These are phyloP conservation scores for Pseudognaphalium luteoalbum DNA, from an alignment of 129 eudicot genomes.

Conservation along the genomic window DNA sequence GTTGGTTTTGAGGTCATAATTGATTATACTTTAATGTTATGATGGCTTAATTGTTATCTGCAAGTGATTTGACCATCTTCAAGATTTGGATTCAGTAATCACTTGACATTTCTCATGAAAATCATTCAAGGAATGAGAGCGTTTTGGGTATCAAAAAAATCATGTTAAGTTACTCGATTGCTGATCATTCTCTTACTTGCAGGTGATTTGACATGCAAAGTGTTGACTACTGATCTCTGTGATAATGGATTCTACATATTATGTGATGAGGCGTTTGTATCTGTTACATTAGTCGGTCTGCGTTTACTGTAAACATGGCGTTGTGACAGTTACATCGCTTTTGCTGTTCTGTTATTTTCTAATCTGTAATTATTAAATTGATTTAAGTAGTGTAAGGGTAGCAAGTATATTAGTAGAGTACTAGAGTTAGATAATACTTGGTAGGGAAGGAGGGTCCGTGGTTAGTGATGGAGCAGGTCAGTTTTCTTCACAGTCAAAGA, in stretches of 20 bases:
- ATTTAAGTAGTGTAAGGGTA: conserved; percentile 11
- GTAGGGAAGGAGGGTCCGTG: conserved; percentile 24
- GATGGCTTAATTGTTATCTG: not conserved
- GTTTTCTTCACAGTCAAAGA: conserved; percentile 49
- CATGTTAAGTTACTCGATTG: not conserved
- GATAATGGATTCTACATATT: conserved; percentile 10
- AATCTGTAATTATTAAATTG: conserved; percentile 13
- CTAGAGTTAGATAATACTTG: conserved; percentile 8
- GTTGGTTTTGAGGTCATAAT: not conserved
- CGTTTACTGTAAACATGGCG: conserved; percentile 29
- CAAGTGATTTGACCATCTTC: not conserved
- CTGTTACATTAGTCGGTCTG: conserved; percentile 35
- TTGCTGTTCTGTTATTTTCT: conserved; percentile 20
- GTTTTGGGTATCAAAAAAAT: not conserved
- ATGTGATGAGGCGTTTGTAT: conserved; percentile 38
- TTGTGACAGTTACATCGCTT: conserved; percentile 32
- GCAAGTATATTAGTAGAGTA: conserved; percentile 15
- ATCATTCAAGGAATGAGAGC: not conserved
- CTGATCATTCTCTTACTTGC: conserved; percentile 15
- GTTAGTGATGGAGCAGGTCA: conserved; percentile 60
- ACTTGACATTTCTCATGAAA: not conserved
- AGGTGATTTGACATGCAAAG: conserved; percentile 23
- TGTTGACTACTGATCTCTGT: conserved; percentile 18
- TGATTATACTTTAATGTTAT: not conserved
- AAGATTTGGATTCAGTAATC: not conserved